Evolutionary conservation across 192 early-diverging fungal genomes (phyloP), one percentile per base, ranked within the genome.

Genomic region (Backusella luteola): DNA sequence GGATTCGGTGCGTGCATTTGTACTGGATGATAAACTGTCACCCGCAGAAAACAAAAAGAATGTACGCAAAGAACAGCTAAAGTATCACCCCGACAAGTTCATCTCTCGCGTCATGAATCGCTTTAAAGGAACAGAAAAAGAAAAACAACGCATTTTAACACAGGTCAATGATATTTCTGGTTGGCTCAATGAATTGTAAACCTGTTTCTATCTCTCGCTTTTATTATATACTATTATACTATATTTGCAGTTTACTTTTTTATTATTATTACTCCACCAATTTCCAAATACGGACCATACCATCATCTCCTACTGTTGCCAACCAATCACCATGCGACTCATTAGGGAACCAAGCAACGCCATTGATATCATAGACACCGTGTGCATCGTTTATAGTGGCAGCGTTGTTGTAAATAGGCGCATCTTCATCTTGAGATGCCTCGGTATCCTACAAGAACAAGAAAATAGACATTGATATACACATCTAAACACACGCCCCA

Each of bases 231-330:
- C 36, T 38, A 38, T 38, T 1, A 11, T 73, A 34, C 32, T 29
- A 26, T 63, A 44, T 63, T 26, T 63, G 26, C 26, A 8, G 26
- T 63, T 26, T 63, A 29, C 35, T 19, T 35, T 4, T 19, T 66
- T 38, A 69, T 69, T 36, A 69, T 19, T 4, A 11, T 34, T 56
- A 36, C 19, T 69, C 29, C 32, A 85, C 74, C 52, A 89, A 75
- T 32, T 84, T 77, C 97, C 97, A 99, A 34, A 99, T 91, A 29
- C 93, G 87, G 5, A 98, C 89, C 42, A 87, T 77, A 19, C 92
- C 91, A 87, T 99, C 97, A 81, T 99, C 97, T 6, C 97, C 97
- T n/a, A 88, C 92, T 5, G 95, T 92, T 5, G 95, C 93, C 38
- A 99, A 80, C 86, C 91, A 90, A 53, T 92, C 85, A 6, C 83